Conservation (phyloP, 106 monocot species). For the Dioscorea alata region DNA sequence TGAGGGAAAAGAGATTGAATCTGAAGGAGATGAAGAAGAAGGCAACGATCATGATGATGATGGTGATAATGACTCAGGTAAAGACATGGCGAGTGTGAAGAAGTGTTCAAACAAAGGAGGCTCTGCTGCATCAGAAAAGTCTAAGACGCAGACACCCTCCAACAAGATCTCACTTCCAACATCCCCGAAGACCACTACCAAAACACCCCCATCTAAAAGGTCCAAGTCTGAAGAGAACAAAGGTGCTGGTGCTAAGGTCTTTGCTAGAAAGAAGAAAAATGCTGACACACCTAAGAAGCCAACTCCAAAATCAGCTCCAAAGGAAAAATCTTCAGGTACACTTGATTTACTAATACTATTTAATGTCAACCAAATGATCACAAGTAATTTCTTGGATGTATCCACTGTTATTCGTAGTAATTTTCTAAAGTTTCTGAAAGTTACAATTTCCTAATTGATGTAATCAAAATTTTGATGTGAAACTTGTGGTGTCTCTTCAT, state of each 20-base stretch:
- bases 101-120: conserved; percentile 16
- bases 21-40: conserved; percentile 22
- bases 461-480: too few species aligned
- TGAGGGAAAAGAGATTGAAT: conserved; percentile 29
- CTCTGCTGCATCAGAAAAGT: conserved; percentile 13
- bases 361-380: too few species aligned
- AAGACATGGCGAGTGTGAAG: conserved; percentile 17
- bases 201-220: conserved; percentile 20
- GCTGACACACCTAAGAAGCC: conserved; percentile 23
- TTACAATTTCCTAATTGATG: too few species aligned
- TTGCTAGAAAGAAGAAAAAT: conserved; percentile 60
- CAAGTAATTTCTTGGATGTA: too few species aligned
- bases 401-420: too few species aligned
- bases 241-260: conserved; percentile 52
- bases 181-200: conserved; percentile 24
- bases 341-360: neutral
- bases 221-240: conserved; percentile 15
- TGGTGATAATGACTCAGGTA: conserved; percentile 13
- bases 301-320: conserved; percentile 21
- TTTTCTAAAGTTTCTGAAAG: too few species aligned
- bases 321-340: conserved; percentile 43
- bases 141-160: conserved; percentile 14
- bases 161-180: conserved; percentile 16
- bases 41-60: conserved; percentile 20
- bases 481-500: neutral